Base-by-base conservation (phyloP, 345 rosid genomes). In the Ricinus communis region DNA sequence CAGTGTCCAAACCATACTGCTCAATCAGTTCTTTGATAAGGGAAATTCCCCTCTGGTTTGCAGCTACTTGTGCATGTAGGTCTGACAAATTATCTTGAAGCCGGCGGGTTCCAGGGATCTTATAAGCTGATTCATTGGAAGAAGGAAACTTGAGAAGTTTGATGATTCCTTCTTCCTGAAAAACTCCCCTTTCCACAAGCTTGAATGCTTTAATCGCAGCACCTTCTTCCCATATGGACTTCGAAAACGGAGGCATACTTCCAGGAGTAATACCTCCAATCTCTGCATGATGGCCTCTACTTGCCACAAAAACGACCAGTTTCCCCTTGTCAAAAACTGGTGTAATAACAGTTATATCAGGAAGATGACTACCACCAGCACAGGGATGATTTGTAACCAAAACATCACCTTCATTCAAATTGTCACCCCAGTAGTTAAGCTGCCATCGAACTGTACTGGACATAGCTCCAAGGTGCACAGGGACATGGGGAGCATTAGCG, bases 231-330 rank as follows among this genome's bases (percentile, higher is more conserved):
- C 91, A 90, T 76, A 95, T 90, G 58, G 84, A 88, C 86, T 92
- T 95, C 36, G 97, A 95, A 82, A 95, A 95, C 24, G 97, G 99
- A 2, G 97, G 99, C 99, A 95, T 92, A 83, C 99, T 95, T 79
- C 99, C 99, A 7, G 99, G 99, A 62, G 97, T 92, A 51, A 90
- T 88, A 55, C 99, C 99, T 10, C 99, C 99, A n/a, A 90, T 93
- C 83, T 95, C 99, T 25, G 99, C 99, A 80, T 95, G 99, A 79
- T 92, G 97, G 16, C 99, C 99, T 81, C 97, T 84, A 72, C 97
- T 90, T 45, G 99, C 97, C 62, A 95, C 97, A n/a, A 95, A 92
- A 82, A 95, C 90, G n/a, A 92, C 97, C 19, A 92, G 90, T 76
- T 87, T 80, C 46, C 90, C 83, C 0, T 85, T 73, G 72, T 89